A percentile compares a stretch with the other conserved stretches of the same genome.
Evolutionary conservation across 2,329 filamentous ascomycete species (phyloP).

Genomic region (Scorias spongiosa): DNA sequence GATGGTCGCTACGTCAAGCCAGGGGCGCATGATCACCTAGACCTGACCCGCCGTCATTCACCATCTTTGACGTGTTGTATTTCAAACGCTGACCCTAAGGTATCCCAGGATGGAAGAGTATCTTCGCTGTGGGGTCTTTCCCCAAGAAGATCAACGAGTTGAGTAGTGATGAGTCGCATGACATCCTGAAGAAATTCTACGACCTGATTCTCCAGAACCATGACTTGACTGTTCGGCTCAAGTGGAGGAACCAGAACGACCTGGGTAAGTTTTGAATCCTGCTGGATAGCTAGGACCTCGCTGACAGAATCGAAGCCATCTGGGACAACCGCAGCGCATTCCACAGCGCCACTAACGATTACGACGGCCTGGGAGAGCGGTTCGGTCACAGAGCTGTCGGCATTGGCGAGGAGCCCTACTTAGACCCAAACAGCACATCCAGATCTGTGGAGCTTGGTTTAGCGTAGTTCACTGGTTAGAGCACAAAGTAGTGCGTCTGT

Average conservation of each 20-base stretch:
- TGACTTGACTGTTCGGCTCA: slow-evolving; percentile 34
- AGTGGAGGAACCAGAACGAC: slow-evolving; percentile 35
- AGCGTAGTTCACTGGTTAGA: too few species aligned
- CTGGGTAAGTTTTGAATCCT: slow-evolving; percentile 19
- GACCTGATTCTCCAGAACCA: slow-evolving; percentile 31
- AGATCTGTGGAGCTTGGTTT: slow-evolving; percentile 13
- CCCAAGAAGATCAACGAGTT: slow-evolving; percentile 40
- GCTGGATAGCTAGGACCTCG: too few species aligned
- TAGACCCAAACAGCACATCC: slow-evolving; percentile 36
- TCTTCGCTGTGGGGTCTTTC: slow-evolving; percentile 45
- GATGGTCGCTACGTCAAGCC: slow-evolving; percentile 38
- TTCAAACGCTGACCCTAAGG: too few species aligned
- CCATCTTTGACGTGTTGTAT: too few species aligned
- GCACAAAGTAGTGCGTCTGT: too few species aligned
- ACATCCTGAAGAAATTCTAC: slow-evolving; percentile 11
- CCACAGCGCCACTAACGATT: slow-evolving; percentile 49
- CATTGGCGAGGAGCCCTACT: slow-evolving; percentile 40
- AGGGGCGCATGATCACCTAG: slow-evolving; percentile 37
- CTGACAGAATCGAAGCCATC: slow-evolving; percentile 27
- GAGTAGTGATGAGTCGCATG: slow-evolving; percentile 13
- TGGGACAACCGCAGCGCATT: slow-evolving; percentile 51
- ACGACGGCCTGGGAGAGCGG: slow-evolving; percentile 37
- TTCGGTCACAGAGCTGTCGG: slow-evolving; percentile 39
- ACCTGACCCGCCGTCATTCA: slow-evolving; percentile 8
- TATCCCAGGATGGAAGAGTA: slow-evolving; percentile 33